These are phyloP conservation scores for Calonectria pauciramosa DNA, from an alignment of 2,329 filamentous ascomycete species.

Conservation along the genomic window DNA sequence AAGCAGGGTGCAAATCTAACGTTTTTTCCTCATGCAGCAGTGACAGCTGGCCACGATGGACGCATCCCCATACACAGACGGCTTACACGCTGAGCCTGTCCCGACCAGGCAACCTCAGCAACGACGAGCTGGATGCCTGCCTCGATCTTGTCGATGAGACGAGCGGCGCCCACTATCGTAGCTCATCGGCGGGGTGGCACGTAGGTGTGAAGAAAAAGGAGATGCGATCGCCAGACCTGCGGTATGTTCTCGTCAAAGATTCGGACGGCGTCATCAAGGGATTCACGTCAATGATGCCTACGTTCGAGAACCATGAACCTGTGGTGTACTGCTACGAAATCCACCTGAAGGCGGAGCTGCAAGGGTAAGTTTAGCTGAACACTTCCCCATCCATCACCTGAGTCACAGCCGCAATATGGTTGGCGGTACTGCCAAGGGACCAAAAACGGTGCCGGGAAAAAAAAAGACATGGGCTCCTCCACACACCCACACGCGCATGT, in stretches of 20 bases:
- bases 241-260: conserved; percentile 74
- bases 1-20: not conserved
- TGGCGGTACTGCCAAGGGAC: not conserved
- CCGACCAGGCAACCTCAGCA: conserved; percentile 54
- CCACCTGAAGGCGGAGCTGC: conserved; percentile 71
- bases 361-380: conserved; percentile 59
- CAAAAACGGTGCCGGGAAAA: not conserved
- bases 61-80: conserved; percentile 60
- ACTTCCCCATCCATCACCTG: conserved; percentile 8
- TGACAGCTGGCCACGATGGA: conserved; percentile 60
- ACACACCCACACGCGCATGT: not conserved
- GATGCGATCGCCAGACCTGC: conserved; percentile 77
- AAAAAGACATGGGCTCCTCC: not conserved
- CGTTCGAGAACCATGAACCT: conserved; percentile 73
- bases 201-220: conserved; percentile 72
- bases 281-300: conserved; percentile 80
- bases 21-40: conserved; percentile 21
- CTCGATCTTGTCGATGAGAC: conserved; percentile 73
- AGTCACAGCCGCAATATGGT: conserved; percentile 1
- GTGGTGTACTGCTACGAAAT: conserved; percentile 87
- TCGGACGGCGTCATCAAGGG: conserved; percentile 55
- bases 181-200: conserved; percentile 75
- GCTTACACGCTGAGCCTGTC: conserved; percentile 61
- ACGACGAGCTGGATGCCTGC: conserved; percentile 65
- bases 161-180: conserved; percentile 74